Percentiles rank a stretch among this genome's conserved stretches.
These are phyloP conservation scores for Epichloe glyceriae DNA, from an alignment of 2,329 filamentous ascomycete species.

Conservation along the genomic window DNA sequence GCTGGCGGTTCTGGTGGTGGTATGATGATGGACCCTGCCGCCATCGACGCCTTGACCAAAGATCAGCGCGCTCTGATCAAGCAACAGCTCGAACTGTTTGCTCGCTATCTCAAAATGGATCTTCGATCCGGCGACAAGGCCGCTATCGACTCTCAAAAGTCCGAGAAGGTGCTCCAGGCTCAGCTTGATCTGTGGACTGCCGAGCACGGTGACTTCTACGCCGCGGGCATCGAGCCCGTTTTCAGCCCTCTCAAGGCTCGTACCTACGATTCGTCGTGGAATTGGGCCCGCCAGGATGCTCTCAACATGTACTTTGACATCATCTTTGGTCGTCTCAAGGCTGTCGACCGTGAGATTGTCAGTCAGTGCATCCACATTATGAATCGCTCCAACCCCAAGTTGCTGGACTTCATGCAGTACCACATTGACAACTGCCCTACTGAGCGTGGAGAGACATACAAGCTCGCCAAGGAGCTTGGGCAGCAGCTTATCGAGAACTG, in stretches of 20 bases:
- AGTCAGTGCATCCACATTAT: slow-evolving; percentile 98
- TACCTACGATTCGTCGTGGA: slow-evolving; percentile 97
- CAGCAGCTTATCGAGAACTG: slow-evolving; percentile 95
- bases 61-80: slow-evolving; percentile 95
- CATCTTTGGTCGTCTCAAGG: slow-evolving; percentile 88
- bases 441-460: slow-evolving; percentile 91
- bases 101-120: slow-evolving; percentile 93
- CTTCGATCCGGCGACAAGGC: slow-evolving; percentile 94
- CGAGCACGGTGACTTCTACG: slow-evolving; percentile 95
- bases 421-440: slow-evolving; percentile 98
- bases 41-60: slow-evolving; percentile 92
- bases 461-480: slow-evolving; percentile 91
- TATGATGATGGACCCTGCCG: slow-evolving; percentile 99
- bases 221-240: slow-evolving; percentile 81
- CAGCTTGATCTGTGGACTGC: slow-evolving; percentile 91
- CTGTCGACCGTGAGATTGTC: slow-evolving; percentile 93
- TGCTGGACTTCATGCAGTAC: slow-evolving; percentile 99
- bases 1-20: slow-evolving; percentile 60
- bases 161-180: slow-evolving; percentile 74
- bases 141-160: slow-evolving; percentile 71
- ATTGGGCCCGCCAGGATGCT: slow-evolving; percentile 96
- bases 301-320: slow-evolving; percentile 99
- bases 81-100: slow-evolving; percentile 91
- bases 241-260: slow-evolving; percentile 91
- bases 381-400: slow-evolving; percentile 93